A percentile compares a stretch with the other conserved stretches of the same genome.
phyloP scores from a whole-genome alignment of 2,329 filamentous ascomycete species.

The Clonostachys solani region DNA sequence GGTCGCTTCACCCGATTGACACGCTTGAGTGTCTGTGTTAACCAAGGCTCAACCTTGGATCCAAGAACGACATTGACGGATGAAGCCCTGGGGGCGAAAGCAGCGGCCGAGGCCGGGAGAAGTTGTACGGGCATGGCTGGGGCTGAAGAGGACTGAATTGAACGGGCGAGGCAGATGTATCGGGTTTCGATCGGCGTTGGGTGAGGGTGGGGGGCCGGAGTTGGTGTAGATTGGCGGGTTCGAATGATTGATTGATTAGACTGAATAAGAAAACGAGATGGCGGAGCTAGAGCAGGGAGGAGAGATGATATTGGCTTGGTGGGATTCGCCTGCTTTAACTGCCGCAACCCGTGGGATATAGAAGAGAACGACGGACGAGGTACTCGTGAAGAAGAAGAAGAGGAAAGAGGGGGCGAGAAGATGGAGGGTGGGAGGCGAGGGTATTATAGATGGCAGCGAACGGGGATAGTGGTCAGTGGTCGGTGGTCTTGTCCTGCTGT shows the following conservation, averaged over 20 bases:
- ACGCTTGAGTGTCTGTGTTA: slow-evolving; percentile 93
- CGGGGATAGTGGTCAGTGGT: not conserved
- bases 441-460: not conserved
- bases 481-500: too few species aligned
- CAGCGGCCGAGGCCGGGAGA: slow-evolving; percentile 89
- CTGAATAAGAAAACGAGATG: slow-evolving; percentile 39
- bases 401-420: slow-evolving; percentile 35
- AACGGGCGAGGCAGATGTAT: not conserved
- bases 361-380: slow-evolving; percentile 53
- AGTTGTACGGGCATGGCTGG: slow-evolving; percentile 81
- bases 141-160: not conserved
- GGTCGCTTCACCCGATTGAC: slow-evolving; percentile 96
- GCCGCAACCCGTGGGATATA: slow-evolving; percentile 39
- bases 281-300: slow-evolving; percentile 44
- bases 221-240: slow-evolving; percentile 5
- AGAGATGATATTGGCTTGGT: slow-evolving; percentile 12
- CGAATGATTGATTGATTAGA: slow-evolving; percentile 17
- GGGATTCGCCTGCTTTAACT: slow-evolving; percentile 54
- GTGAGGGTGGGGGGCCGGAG: slow-evolving; percentile 6
- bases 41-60: slow-evolving; percentile 91
- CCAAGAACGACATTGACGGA: slow-evolving; percentile 93
- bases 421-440: slow-evolving; percentile 34
- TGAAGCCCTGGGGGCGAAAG: slow-evolving; percentile 86
- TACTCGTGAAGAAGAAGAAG: slow-evolving; percentile 41
- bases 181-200: not conserved